Evolutionary conservation across 139 green algal genomes (phyloP).

Genomic region (Dunaliella primolecta): DNA sequence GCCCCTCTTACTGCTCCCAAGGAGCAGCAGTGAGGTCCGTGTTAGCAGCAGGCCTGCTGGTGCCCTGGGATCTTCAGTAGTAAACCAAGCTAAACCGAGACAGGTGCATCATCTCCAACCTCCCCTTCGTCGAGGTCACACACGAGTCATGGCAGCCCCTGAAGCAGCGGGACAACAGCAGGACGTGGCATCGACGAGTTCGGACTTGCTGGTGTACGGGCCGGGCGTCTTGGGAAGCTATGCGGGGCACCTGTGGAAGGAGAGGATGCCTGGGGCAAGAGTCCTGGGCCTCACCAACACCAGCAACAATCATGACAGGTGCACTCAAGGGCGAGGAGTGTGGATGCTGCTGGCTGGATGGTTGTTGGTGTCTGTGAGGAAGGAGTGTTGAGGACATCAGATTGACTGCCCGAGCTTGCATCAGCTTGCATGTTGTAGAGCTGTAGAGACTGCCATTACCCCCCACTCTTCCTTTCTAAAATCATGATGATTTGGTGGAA

Average conservation of each 20-base stretch:
- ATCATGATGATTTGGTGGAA: too few species aligned
- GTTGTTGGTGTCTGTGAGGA: too few species aligned
- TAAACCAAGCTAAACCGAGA: too few species aligned
- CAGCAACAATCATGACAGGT: slow-evolving; percentile 74
- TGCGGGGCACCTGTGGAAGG: slow-evolving; percentile 75
- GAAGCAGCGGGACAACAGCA: background rate
- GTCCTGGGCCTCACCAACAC: slow-evolving; percentile 93
- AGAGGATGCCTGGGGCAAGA: slow-evolving; percentile 46
- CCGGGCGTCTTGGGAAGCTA: slow-evolving; percentile 86
- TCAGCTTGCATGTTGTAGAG: background rate
- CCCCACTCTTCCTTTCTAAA: too few species aligned
- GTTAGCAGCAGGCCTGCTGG: too few species aligned
- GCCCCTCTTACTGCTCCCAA: too few species aligned
- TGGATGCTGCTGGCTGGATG: too few species aligned
- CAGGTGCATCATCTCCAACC: background rate
- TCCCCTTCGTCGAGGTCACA: background rate
- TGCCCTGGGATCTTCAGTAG: too few species aligned
- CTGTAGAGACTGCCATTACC: too few species aligned
- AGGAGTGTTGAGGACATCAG: too few species aligned
- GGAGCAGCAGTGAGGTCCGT: too few species aligned
- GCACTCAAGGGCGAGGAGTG: background rate
- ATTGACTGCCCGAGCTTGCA: background rate
- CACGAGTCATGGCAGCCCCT: background rate
- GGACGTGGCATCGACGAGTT: background rate
- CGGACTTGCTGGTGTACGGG: slow-evolving; percentile 77